phyloP scores from a whole-genome alignment of 495 filamentous ascomycete genomes.

The Cetradonia linearis region DNA sequence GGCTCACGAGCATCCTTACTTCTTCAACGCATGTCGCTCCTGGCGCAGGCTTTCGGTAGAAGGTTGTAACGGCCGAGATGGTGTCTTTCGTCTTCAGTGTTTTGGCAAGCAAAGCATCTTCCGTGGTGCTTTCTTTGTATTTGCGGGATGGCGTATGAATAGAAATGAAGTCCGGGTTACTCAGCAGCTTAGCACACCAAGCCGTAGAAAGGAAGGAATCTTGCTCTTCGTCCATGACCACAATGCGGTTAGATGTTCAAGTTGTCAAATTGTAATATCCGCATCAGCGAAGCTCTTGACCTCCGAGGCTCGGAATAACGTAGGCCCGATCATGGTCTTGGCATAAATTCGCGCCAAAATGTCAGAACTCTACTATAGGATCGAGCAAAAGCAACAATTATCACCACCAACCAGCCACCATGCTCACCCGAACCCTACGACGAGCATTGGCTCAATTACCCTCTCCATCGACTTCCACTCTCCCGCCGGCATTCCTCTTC shows the following conservation, averaged over 20 bases:
- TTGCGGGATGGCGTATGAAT: constrained; percentile 34
- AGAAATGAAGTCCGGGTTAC: constrained; percentile 31
- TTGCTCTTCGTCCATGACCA: neutral
- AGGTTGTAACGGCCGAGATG: constrained; percentile 39
- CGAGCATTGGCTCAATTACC: neutral
- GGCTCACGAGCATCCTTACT: constrained; percentile 38
- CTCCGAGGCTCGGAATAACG: neutral
- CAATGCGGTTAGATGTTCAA: neutral
- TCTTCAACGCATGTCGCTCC: constrained; percentile 31
- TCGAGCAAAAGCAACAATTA: neutral
- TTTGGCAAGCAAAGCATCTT: constrained; percentile 46
- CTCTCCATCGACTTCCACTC: neutral
- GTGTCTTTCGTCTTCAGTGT: constrained; percentile 45
- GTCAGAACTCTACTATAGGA: neutral
- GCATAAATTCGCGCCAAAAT: neutral
- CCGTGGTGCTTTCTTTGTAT: constrained; percentile 32
- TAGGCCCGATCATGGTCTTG: neutral
- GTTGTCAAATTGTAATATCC: neutral
- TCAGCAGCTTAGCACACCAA: constrained; percentile 46
- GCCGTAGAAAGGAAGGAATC: constrained; percentile 42
- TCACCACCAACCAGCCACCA: neutral
- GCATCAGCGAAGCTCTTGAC: too few species aligned
- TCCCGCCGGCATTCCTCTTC: constrained; percentile 14
- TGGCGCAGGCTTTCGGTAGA: constrained; percentile 32
- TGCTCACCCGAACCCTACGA: constrained; percentile 9